These are phyloP conservation scores for Hyaloscypha bicolor DNA, from an alignment of 495 filamentous ascomycete genomes.

Conservation along the genomic window DNA sequence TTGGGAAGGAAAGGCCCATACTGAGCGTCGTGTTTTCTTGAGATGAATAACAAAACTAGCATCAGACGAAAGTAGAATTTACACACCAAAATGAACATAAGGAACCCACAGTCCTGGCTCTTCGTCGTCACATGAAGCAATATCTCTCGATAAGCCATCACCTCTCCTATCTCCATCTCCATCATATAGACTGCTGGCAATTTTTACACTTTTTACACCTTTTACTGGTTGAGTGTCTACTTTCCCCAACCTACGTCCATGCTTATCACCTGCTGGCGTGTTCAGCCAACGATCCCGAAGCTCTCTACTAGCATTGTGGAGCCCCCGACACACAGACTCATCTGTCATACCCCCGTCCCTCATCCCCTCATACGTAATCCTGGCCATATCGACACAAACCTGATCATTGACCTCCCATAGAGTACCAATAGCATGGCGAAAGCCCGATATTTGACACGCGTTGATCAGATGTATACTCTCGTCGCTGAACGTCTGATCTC, in stretches of 20 bases:
- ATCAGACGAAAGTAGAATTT: no score
- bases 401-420: constrained; percentile 33
- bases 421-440: no score
- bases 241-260: no score
- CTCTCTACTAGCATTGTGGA: constrained; percentile 23
- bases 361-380: constrained; percentile 33
- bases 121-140: not conserved
- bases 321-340: constrained; percentile 31
- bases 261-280: no score
- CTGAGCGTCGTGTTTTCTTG: no score
- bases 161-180: no score
- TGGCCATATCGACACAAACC: constrained; percentile 35
- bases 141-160: no score
- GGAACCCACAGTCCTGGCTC: constrained; percentile 7
- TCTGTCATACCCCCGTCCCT: constrained; percentile 33
- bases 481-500: constrained; percentile 29
- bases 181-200: no score
- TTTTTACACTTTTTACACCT: no score
- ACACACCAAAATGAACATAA: constrained; percentile 18
- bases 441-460: constrained; percentile 41
- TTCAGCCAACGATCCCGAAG: constrained; percentile 19
- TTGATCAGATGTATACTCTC: constrained; percentile 41
- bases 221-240: no score
- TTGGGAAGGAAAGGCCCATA: no score
- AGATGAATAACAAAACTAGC: no score